Base-by-base conservation (phyloP, 352 stramenopile species). In the Globisporangium spinosum region DNA sequence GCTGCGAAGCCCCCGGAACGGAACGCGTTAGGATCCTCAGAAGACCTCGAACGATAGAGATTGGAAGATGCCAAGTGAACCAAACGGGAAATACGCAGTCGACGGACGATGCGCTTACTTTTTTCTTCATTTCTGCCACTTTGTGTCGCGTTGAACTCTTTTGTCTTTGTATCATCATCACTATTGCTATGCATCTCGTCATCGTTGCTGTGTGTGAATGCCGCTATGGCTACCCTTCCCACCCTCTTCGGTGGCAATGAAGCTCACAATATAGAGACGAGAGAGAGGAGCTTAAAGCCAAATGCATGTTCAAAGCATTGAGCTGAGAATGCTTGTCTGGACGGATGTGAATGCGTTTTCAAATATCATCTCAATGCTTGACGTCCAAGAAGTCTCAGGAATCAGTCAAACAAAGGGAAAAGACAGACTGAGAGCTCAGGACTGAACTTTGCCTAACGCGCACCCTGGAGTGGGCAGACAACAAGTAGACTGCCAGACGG, bases 1-100 rank as follows among this genome's bases (percentile, higher is more conserved):
- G 3, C 56, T 62, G 56, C n/a, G 38, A 40, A 62, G 29, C 15
- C 10, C 56, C 27, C 6, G 29, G 29, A 32, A 32, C 12, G 32
- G 53, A 43, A 29, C 15, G 43, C 27, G 51, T 57, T 57, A 49
- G 27, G 38, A 49, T 64, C 59, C 59, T 62, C 56, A 47, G n/a
- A 56, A 29, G 13, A 35, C 40, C 59, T 64, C 59, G 59, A 27
- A 64, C 25, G 59, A 55, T 57, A 64, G 59, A 64, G 59, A 25
- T 5, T 35, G 15, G 59, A 55, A 56, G 58, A 64, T 13, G 34
- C 38, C n/a, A 43, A 55, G 43, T 9, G 40, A 64, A 57, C 58
- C 43, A 64, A 57, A 43, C 32, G 32, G 23, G 32, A 25, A 56
- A 64, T 35, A 20, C 27, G 40, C 23, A 27, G 59, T 64, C 40